Percentiles rank a stretch among this genome's conserved stretches.
Conservation (phyloP, 768 basidiomycete genomes). For the Pisolithus marmoratus region DNA sequence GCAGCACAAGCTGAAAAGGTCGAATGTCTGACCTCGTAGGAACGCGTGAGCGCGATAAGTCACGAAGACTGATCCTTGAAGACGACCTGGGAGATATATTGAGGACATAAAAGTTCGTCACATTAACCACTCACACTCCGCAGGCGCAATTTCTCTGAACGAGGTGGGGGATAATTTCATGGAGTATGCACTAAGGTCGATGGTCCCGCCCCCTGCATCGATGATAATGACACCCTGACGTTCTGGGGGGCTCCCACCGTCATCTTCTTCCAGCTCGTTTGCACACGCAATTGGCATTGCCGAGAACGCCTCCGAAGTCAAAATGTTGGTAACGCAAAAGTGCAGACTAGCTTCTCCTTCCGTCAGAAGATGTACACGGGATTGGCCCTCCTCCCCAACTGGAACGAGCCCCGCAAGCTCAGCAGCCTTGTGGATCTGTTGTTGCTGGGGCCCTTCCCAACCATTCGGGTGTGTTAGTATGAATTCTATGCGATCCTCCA, state of each 20-base stretch:
- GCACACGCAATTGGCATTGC: constrained; percentile 1
- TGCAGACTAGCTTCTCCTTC: constrained; percentile 53
- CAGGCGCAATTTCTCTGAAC: constrained; percentile 45
- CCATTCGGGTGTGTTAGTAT: constrained; percentile 45
- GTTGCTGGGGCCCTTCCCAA: constrained; percentile 42
- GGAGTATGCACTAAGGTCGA: constrained; percentile 53
- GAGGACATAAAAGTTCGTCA: not conserved
- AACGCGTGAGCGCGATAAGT: constrained; percentile 38
- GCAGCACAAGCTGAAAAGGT: not conserved
- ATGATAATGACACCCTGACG: constrained; percentile 47
- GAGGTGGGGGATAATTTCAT: constrained; percentile 23
- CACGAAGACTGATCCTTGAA: constrained; percentile 49
- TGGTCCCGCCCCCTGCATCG: constrained; percentile 58
- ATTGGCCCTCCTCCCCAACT: constrained; percentile 28
- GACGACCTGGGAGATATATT: constrained; percentile 31
- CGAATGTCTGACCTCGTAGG: constrained; percentile 29
- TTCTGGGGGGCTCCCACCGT: constrained; percentile 20
- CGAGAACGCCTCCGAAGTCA: constrained; percentile 23
- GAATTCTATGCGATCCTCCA: constrained; percentile 37
- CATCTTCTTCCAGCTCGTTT: not conserved
- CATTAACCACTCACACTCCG: constrained; percentile 31
- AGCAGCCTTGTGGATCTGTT: constrained; percentile 40
- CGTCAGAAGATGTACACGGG: constrained; percentile 39
- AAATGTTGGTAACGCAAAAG: constrained; percentile 37
- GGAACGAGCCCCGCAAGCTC: constrained; percentile 36